phyloP scores from a whole-genome alignment of 345 rosid species.

The Eucalyptus decipiens region DNA sequence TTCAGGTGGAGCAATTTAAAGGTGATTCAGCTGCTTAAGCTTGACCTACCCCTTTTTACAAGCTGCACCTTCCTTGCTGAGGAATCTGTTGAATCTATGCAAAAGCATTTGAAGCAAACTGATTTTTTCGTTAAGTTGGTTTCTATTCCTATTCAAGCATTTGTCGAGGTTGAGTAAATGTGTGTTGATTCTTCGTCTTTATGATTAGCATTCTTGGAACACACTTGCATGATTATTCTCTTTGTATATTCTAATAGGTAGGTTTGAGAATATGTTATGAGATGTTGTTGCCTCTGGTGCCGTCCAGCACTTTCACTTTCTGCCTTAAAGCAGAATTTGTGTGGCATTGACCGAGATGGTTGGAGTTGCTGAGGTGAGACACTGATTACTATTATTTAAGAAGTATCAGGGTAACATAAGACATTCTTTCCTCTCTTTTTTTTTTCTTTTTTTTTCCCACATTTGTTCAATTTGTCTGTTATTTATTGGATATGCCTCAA shows the following conservation, averaged over 20 bases:
- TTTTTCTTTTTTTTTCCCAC: not conserved
- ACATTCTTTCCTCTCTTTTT: not conserved
- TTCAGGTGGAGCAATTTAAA: slow-evolving; percentile 39
- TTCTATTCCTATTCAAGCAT: not conserved
- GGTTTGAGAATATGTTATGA: not conserved
- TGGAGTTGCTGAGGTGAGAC: not conserved
- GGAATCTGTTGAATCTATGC: not conserved
- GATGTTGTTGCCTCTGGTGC: not conserved
- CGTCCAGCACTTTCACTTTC: not conserved
- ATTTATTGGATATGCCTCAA: not conserved
- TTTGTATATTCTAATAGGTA: not conserved
- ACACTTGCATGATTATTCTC: not conserved
- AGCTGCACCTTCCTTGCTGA: not conserved
- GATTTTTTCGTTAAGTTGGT: not conserved
- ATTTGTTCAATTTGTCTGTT: not conserved
- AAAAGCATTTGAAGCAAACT: not conserved
- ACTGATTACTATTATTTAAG: not conserved
- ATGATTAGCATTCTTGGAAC: not conserved
- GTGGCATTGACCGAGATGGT: not conserved
- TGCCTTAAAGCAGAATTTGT: not conserved
- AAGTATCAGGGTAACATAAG: not conserved
- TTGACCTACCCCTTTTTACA: slow-evolving; percentile 10
- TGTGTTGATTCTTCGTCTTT: not conserved
- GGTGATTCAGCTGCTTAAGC: slow-evolving; percentile 23
- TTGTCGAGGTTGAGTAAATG: not conserved